phyloP scores from a whole-genome alignment of 2,329 filamentous ascomycete genomes.

The Keithomyces neogunnii region DNA sequence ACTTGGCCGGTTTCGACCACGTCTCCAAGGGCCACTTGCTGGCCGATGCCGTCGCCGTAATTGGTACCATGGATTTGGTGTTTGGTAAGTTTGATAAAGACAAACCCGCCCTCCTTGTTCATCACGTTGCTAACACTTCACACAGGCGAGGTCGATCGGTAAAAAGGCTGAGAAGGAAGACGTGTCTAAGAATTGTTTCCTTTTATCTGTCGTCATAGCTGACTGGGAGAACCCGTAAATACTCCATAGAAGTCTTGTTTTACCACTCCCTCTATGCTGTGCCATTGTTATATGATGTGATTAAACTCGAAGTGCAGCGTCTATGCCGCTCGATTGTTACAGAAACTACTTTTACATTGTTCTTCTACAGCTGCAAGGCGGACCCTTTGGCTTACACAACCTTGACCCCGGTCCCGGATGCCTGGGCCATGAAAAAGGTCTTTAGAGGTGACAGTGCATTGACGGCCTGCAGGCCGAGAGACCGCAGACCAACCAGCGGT shows the following conservation, averaged over 20 bases:
- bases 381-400: constrained; percentile 20
- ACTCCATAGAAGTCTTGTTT: constrained; percentile 23
- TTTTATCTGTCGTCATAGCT: constrained; percentile 34
- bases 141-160: constrained; percentile 54
- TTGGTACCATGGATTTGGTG: constrained; percentile 82
- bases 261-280: background rate
- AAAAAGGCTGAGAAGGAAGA: constrained; percentile 22
- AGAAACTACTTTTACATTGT: background rate
- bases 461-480: constrained; percentile 66
- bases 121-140: background rate
- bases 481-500: constrained; percentile 72
- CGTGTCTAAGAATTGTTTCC: constrained; percentile 22
- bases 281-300: background rate
- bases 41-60: constrained; percentile 94
- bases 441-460: constrained; percentile 70
- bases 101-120: background rate
- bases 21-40: constrained; percentile 85
- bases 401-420: constrained; percentile 45
- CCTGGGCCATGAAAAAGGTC: constrained; percentile 74
- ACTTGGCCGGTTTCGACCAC: constrained; percentile 90
- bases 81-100: constrained; percentile 54
- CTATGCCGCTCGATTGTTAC: background rate
- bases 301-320: background rate
- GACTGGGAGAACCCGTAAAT: constrained; percentile 27
- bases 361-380: background rate